These are phyloP conservation scores for Chaetomidium leptoderma DNA, from an alignment of 495 filamentous ascomycete genomes.

Conservation along the genomic window DNA sequence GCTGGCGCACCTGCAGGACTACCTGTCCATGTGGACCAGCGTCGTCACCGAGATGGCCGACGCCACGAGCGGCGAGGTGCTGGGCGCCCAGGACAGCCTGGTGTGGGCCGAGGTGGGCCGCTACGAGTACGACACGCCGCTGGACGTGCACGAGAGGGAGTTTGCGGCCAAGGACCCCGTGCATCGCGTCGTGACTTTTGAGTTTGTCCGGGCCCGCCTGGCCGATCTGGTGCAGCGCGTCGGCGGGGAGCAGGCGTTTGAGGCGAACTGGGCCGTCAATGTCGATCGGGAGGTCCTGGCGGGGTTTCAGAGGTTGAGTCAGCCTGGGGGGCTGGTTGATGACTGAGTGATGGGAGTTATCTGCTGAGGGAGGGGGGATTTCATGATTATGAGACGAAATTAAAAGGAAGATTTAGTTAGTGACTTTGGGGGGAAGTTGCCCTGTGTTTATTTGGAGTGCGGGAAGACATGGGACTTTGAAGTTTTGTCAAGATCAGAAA, in stretches of 20 bases:
- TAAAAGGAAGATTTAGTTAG: too few species aligned
- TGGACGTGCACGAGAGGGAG: constrained; percentile 44
- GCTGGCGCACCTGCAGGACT: constrained; percentile 48
- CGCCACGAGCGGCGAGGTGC: constrained; percentile 21
- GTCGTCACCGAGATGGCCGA: constrained; percentile 42
- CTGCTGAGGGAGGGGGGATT: neutral
- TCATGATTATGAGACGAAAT: neutral
- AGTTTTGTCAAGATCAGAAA: too few species aligned
- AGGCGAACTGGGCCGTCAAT: constrained; percentile 75
- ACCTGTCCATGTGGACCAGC: constrained; percentile 51
- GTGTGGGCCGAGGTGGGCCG: constrained; percentile 68
- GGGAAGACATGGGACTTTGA: too few species aligned
- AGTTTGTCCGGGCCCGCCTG: constrained; percentile 66
- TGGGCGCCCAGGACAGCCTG: constrained; percentile 38
- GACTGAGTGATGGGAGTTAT: neutral
- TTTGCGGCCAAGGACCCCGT: constrained; percentile 63
- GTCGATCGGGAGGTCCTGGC: constrained; percentile 76
- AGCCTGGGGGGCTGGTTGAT: neutral
- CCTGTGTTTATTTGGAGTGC: too few species aligned
- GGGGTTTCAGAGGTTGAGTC: constrained; percentile 51
- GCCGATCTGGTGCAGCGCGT: constrained; percentile 58
- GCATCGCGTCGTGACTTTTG: constrained; percentile 62
- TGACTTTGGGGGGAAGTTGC: too few species aligned
- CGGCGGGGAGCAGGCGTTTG: constrained; percentile 71
- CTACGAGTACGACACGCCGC: constrained; percentile 65